phyloP scores from a whole-genome alignment of 108 stramenopile genomes.

The Nitzschia putrida region DNA sequence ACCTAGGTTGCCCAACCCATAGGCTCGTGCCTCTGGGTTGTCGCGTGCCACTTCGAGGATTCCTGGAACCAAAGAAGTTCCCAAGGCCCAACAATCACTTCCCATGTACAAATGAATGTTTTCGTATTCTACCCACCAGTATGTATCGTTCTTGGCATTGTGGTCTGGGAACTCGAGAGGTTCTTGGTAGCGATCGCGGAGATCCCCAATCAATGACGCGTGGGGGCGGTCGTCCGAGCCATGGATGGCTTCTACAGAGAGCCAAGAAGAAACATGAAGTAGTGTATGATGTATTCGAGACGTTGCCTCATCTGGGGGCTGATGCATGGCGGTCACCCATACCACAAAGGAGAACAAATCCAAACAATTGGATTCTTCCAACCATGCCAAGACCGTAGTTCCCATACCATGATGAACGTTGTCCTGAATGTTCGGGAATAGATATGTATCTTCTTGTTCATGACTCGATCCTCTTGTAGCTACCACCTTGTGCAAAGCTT shows the following conservation, averaged over 20 bases:
- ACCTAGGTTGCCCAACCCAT: slow-evolving; percentile 4
- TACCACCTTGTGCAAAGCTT: background rate
- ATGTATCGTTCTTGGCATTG: background rate
- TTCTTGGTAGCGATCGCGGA: slow-evolving; percentile 14
- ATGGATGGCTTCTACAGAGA: background rate
- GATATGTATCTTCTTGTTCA: slow-evolving; percentile 4
- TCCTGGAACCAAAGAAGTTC: background rate
- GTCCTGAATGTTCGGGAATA: slow-evolving; percentile 7
- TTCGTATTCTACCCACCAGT: slow-evolving; percentile 15
- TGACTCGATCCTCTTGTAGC: background rate
- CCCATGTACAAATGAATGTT: slow-evolving; percentile 25
- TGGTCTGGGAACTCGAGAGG: slow-evolving; percentile 7
- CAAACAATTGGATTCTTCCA: background rate
- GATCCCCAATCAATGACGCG: slow-evolving; percentile 4
- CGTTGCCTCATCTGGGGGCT: background rate
- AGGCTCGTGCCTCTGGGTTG: background rate
- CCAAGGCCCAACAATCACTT: slow-evolving; percentile 18
- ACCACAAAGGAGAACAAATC: background rate
- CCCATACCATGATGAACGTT: slow-evolving; percentile 21
- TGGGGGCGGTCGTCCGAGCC: background rate
- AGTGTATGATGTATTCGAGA: background rate
- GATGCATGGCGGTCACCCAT: background rate
- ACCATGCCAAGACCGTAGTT: background rate
- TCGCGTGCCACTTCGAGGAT: slow-evolving; percentile 6
- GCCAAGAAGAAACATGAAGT: background rate